These are phyloP conservation scores for Metarhizium guizhouense DNA, from an alignment of 2,329 filamentous ascomycete species.

Conservation along the genomic window DNA sequence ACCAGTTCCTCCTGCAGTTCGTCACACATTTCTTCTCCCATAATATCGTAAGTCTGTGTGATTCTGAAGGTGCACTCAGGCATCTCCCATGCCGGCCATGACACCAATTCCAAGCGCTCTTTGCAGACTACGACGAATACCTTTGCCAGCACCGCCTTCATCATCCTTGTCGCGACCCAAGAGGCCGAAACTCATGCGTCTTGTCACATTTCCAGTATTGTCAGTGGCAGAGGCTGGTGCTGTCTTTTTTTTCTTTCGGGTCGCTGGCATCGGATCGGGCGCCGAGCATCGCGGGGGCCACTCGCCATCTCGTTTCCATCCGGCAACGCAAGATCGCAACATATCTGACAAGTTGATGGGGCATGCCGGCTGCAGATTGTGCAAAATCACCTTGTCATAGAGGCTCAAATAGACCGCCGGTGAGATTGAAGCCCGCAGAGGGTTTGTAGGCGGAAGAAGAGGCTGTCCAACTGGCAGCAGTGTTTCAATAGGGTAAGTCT, in stretches of 20 bases:
- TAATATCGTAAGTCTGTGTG: constrained; percentile 3
- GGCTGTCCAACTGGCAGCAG: constrained; percentile 66
- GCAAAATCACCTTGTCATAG: constrained; percentile 80
- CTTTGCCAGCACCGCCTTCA: constrained; percentile 24
- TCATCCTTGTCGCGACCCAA: constrained; percentile 32
- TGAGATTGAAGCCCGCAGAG: constrained; percentile 68
- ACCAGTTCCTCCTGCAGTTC: not conserved
- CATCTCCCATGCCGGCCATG: constrained; percentile 1
- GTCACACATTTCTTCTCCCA: not conserved
- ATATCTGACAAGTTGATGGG: constrained; percentile 83
- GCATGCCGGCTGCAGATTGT: constrained; percentile 71
- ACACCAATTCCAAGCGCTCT: constrained; percentile 33
- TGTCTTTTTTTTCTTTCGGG: constrained; percentile 31
- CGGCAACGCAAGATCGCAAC: constrained; percentile 69
- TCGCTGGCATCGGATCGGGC: constrained; percentile 25
- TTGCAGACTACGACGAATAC: constrained; percentile 37
- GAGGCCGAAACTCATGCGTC: constrained; percentile 40
- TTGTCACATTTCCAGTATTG: constrained; percentile 19
- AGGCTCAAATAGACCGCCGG: constrained; percentile 69
- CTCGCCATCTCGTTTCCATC: constrained; percentile 89
- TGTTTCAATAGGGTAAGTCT: constrained; percentile 43
- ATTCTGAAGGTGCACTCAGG: not conserved
- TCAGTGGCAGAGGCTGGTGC: constrained; percentile 12
- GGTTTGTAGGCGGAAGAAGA: constrained; percentile 63
- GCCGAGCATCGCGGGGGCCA: constrained; percentile 61